Conservation (phyloP, 306 rosid species). For the Lupinus albus region DNA sequence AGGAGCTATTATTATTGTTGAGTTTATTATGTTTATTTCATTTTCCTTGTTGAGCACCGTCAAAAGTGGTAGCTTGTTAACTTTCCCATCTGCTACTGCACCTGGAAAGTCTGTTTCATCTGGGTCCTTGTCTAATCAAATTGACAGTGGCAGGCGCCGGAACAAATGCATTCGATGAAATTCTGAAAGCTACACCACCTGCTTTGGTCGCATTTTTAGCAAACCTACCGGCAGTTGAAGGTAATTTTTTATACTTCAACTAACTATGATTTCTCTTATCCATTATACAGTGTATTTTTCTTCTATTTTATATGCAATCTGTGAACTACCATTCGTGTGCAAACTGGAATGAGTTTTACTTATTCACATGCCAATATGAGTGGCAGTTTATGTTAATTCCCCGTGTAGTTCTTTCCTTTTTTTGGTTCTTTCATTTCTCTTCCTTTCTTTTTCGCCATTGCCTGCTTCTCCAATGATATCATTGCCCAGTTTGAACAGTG, state of each 20-base stretch:
- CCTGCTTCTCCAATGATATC: constrained; percentile 8
- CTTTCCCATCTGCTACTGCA: constrained; percentile 38
- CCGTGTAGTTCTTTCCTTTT: background rate
- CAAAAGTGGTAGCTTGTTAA: constrained; percentile 7
- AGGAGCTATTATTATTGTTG: background rate
- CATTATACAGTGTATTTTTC: constrained; percentile 1
- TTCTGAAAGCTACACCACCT: constrained; percentile 84
- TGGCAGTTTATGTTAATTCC: constrained; percentile 8
- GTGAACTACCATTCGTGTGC: constrained; percentile 15
- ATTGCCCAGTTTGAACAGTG: constrained; percentile 1
- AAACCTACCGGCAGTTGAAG: constrained; percentile 86
- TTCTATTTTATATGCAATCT: constrained; percentile 10
- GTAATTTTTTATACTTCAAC: constrained; percentile 48
- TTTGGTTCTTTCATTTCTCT: background rate
- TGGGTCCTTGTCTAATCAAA: constrained; percentile 45
- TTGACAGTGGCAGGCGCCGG: constrained; percentile 52
- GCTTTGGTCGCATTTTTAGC: constrained; percentile 79
- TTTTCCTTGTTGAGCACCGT: constrained; percentile 5
- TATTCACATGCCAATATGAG: background rate
- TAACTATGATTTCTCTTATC: constrained; percentile 1
- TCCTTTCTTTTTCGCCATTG: background rate
- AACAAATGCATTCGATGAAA: constrained; percentile 78
- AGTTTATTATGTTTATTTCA: background rate
- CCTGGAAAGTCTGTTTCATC: constrained; percentile 43
- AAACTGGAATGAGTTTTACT: constrained; percentile 7